Evolutionary conservation across 2,329 filamentous ascomycete species (phyloP), one percentile per base, ranked within the genome.

Genomic region (Exophiala calicioides): DNA sequence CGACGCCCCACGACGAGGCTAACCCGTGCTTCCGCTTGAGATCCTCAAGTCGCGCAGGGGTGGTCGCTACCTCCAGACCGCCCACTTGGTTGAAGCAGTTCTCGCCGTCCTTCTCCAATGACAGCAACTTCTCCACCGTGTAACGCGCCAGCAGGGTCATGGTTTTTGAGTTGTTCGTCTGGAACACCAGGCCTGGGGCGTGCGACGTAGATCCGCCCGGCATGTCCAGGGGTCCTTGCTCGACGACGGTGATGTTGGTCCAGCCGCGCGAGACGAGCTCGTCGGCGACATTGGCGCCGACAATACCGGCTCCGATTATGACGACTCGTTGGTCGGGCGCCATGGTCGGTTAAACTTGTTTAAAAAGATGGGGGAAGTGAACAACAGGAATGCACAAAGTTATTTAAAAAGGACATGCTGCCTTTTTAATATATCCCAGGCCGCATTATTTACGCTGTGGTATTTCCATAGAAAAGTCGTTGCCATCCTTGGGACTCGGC

Each of bases 161-260:
- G 3, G 52, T 52, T 40, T 58, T 58, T n/a, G 56, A 58, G 3
- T 54, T 46, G 36, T 55, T 83, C 5, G 78, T 83, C 59, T 84
- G 80, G 57, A 82, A 84, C 0, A 84, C 80, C 3, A 84, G 70
- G 0, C 81, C 81, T 0, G 81, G 81, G 3, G 81, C 81, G 53
- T 84, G 81, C 5, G 80, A 84, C 5, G 81, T 84, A 20, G 81
- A 84, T 33, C 81, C 81, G 19, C 81, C 81, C 0, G 81, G 81
- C 73, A 84, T 77, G 47, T 71, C 66, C 53, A 84, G 62, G 2
- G 81, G 81, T 0, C 81, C 81, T 62, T 84, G 81, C 54, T 84
- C 81, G 52, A 84, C 66, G 38, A 84, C 80, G 13, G 80, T 84
- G 62, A 84, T 80, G 61, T 83, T 65, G 43, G 62, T 74, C 80